Conservation (phyloP, 208 protist genomes). For the Acanthamoeba royreba region DNA sequence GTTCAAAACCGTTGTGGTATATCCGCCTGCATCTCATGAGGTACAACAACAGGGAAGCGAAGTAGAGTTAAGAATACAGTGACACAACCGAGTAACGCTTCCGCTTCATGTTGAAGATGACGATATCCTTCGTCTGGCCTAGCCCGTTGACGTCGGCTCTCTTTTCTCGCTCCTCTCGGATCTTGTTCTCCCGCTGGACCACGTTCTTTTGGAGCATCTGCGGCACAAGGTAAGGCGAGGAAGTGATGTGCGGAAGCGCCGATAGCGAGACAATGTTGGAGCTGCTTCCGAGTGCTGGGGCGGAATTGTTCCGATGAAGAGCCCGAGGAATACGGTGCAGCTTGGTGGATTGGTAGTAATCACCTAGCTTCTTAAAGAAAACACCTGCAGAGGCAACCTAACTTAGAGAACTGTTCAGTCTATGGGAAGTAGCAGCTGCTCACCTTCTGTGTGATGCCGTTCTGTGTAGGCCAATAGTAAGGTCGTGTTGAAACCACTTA, state of each 20-base stretch:
- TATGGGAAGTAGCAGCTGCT: background rate
- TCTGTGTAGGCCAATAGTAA: background rate
- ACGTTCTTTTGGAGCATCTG: background rate
- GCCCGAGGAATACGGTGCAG: background rate
- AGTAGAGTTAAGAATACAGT: background rate
- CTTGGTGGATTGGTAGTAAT: background rate
- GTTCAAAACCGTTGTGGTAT: no score
- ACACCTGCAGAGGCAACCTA: background rate
- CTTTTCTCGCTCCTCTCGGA: background rate
- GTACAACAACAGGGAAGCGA: no score
- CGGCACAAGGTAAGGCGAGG: background rate
- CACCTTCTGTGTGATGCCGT: background rate
- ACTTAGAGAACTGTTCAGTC: background rate
- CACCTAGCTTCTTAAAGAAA: background rate
- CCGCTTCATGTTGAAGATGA: conserved; percentile 28
- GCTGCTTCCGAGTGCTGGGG: background rate
- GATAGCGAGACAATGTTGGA: background rate
- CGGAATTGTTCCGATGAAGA: background rate
- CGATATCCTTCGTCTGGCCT: background rate
- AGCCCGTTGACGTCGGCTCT: background rate
- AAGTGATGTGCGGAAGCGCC: background rate
- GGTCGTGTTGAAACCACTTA: conserved; percentile 11
- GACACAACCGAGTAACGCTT: conserved; percentile 4
- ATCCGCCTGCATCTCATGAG: no score
- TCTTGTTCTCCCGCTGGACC: background rate